phyloP scores from a whole-genome alignment of 805 yeast genomes.

The Henningerozyma blattae region DNA sequence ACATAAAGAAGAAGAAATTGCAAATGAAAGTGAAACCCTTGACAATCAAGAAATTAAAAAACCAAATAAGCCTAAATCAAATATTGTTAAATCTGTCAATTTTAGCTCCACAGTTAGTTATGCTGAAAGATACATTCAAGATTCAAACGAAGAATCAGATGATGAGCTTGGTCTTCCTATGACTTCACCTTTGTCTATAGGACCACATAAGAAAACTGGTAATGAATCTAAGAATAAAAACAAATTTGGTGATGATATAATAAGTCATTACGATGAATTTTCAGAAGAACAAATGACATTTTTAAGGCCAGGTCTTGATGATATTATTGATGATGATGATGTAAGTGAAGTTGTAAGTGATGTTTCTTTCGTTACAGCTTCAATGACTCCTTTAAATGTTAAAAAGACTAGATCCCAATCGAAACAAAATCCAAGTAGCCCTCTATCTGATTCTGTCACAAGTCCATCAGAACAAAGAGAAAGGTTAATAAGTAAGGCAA shows the following conservation, averaged over 20 bases:
- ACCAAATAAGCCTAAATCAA: background rate
- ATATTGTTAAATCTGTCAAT: slow-evolving; percentile 21
- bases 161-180: no score
- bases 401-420: slow-evolving; percentile 10
- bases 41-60: slow-evolving; percentile 4
- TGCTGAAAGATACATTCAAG: slow-evolving; percentile 21
- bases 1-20: background rate
- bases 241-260: slow-evolving; percentile 1
- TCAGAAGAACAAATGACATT: slow-evolving; percentile 26
- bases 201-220: no score
- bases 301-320: slow-evolving; percentile 1
- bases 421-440: background rate
- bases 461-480: background rate
- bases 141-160: slow-evolving; percentile 11
- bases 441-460: background rate
- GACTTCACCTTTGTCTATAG: no score
- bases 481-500: background rate
- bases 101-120: slow-evolving; percentile 24
- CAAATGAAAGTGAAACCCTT: slow-evolving; percentile 2
- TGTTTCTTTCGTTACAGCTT: slow-evolving; percentile 22
- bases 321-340: slow-evolving; percentile 14
- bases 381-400: slow-evolving; percentile 17
- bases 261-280: slow-evolving; percentile 20
- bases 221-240: background rate
- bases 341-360: slow-evolving; percentile 23